Conservation (phyloP, 257 asterid species). For the Paraleonurus japonicus region DNA sequence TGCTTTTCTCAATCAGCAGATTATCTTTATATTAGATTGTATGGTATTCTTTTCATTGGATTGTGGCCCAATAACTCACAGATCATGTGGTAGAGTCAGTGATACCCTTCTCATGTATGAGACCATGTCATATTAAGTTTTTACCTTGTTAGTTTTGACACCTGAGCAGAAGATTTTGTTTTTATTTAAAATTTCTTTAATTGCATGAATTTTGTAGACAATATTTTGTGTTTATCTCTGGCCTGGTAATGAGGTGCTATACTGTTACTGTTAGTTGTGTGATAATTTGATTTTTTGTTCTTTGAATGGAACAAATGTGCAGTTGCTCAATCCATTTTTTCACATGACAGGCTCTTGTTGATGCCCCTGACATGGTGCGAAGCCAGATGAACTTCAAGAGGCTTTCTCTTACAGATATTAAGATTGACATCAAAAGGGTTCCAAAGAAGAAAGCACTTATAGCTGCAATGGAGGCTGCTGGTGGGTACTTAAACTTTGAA, state of each 20-base stretch:
- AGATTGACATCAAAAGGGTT: constrained; percentile 50
- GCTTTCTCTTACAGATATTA: constrained; percentile 55
- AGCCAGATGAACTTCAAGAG: constrained; percentile 66
- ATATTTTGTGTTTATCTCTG: background rate
- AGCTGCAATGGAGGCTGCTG: constrained; percentile 65
- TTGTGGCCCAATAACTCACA: too few species aligned
- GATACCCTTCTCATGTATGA: too few species aligned
- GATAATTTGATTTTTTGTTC: background rate
- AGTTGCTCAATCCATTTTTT: background rate
- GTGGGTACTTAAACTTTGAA: constrained; percentile 27
- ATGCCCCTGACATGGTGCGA: constrained; percentile 57
- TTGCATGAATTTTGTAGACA: background rate
- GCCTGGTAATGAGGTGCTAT: background rate
- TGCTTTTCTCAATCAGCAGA: background rate
- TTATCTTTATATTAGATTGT: background rate
- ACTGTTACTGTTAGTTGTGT: background rate
- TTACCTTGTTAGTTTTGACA: too few species aligned
- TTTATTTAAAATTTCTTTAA: background rate
- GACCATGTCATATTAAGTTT: too few species aligned
- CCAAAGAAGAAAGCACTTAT: constrained; percentile 55
- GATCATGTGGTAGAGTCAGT: too few species aligned
- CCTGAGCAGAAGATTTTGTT: background rate
- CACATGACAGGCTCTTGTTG: constrained; percentile 48
- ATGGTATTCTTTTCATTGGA: background rate
- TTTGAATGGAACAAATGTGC: background rate